phyloP scores from a whole-genome alignment of 2,329 filamentous ascomycete species.

The Pochonia chlamydosporia region DNA sequence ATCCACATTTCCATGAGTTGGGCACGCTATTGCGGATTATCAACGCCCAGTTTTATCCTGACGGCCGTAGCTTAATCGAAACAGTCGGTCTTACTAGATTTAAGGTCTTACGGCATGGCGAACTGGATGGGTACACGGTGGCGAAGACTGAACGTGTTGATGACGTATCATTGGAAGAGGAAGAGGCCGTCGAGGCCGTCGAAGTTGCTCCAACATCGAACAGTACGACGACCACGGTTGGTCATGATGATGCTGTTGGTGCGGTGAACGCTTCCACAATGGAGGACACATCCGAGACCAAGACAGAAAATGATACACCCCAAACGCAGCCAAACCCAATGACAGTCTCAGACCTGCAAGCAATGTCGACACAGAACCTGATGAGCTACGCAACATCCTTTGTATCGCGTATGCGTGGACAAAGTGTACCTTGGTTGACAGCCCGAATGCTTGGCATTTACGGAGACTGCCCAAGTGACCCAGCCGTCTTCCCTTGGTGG shows the following conservation, averaged over 20 bases:
- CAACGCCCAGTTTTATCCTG: constrained; percentile 65
- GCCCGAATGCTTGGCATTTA: constrained; percentile 67
- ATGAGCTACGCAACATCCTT: constrained; percentile 62
- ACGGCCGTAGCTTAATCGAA: constrained; percentile 78
- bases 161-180: constrained; percentile 75
- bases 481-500: constrained; percentile 82
- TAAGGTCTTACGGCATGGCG: constrained; percentile 57
- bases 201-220: constrained; percentile 36
- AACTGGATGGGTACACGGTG: constrained; percentile 71
- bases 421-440: constrained; percentile 70
- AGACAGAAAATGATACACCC: not conserved
- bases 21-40: constrained; percentile 75
- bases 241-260: not conserved
- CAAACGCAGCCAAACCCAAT: not conserved
- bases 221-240: not conserved
- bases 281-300: not conserved
- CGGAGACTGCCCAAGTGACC: constrained; percentile 70
- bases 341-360: constrained; percentile 14
- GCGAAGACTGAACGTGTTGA: constrained; percentile 72
- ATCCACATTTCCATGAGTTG: constrained; percentile 57
- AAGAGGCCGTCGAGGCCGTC: constrained; percentile 67
- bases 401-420: constrained; percentile 59
- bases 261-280: not conserved
- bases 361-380: constrained; percentile 64
- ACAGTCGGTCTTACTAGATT: constrained; percentile 74